Conservation (phyloP, 495 filamentous ascomycete species). For the Aspergillus wentii region DNA sequence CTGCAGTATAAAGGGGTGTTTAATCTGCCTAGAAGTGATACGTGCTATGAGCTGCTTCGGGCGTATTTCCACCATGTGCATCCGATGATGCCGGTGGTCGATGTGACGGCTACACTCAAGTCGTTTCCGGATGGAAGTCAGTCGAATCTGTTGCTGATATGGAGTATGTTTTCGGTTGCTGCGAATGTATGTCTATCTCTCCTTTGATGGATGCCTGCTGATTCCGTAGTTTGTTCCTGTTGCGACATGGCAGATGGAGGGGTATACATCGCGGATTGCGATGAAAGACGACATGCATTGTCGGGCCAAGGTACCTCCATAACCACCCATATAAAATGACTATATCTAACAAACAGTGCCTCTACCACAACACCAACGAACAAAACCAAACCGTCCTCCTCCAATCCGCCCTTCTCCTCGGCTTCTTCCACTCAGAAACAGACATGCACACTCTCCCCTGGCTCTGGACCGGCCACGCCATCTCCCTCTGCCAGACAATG, state of each 20-base stretch:
- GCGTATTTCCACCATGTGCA: conserved; percentile 37
- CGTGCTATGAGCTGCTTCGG: conserved; percentile 20
- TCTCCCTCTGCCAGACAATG: conserved; percentile 27
- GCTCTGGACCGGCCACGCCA: conserved; percentile 34
- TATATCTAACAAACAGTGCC: conserved; percentile 20
- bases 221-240: not conserved
- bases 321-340: not conserved
- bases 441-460: conserved; percentile 31
- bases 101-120: conserved; percentile 22
- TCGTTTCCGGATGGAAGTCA: conserved; percentile 17
- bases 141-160: conserved; percentile 31
- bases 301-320: conserved; percentile 25
- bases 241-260: conserved; percentile 19
- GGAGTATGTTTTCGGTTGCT: conserved; percentile 39
- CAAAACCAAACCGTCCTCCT: conserved; percentile 30
- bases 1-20: conserved; percentile 25
- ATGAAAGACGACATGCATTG: conserved; percentile 36
- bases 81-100: conserved; percentile 34
- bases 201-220: not conserved
- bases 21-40: conserved; percentile 13
- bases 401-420: conserved; percentile 33
- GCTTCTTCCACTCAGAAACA: conserved; percentile 35
- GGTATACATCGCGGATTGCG: conserved; percentile 26
- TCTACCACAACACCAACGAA: conserved; percentile 29
- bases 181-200: conserved; percentile 21